These are phyloP conservation scores for Neurospora intermedia DNA, from an alignment of 495 filamentous ascomycete species.

Conservation along the genomic window DNA sequence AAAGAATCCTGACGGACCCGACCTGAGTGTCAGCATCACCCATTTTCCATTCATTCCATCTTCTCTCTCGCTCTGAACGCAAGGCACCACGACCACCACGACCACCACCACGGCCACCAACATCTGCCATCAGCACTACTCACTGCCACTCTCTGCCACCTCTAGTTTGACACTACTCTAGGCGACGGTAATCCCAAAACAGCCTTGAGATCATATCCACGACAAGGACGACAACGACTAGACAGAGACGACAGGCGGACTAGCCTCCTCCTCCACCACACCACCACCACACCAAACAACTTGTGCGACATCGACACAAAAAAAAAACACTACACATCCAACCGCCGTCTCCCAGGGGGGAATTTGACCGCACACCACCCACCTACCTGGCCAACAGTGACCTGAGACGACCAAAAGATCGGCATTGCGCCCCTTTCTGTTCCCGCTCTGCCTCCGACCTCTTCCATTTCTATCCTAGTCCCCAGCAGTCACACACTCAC, in stretches of 20 bases:
- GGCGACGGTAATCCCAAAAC: too few species aligned
- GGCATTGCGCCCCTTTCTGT: conserved; percentile 5
- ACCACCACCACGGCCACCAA: neutral
- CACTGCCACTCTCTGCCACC: neutral
- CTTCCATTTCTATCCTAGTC: conserved; percentile 13
- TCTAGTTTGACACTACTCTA: neutral
- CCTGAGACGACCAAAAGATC: neutral
- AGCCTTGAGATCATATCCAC: neutral
- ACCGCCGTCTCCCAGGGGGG: neutral
- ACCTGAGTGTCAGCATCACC: neutral
- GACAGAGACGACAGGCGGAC: neutral
- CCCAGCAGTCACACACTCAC: conserved; percentile 19
- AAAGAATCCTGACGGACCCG: neutral
- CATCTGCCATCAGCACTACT: neutral
- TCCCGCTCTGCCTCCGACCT: conserved; percentile 13
- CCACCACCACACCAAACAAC: neutral
- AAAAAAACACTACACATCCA: neutral
- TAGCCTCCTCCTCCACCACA: neutral
- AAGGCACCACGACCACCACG: neutral
- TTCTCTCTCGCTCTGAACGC: neutral
- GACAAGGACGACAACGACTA: neutral
- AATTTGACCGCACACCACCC: neutral
- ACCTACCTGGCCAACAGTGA: neutral
- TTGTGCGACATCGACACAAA: neutral
- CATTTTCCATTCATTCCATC: neutral